Conservation (phyloP, 352 stramenopile species). For the Globisporangium nunn region DNA sequence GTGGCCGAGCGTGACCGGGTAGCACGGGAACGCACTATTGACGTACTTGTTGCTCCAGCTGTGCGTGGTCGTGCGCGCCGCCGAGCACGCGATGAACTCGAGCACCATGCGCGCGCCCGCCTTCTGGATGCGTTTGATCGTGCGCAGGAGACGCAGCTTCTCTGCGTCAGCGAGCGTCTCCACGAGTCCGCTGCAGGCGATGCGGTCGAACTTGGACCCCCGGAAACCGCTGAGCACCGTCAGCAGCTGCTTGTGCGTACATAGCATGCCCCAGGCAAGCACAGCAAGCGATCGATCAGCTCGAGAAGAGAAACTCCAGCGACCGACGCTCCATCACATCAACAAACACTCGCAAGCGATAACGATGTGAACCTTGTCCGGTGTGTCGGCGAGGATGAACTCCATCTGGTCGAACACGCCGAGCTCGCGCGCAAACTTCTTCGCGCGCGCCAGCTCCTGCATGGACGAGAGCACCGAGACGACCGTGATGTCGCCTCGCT, state of each 20-base stretch:
- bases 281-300: neutral
- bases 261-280: neutral
- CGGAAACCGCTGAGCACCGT: slow-evolving; percentile 47
- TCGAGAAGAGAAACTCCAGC: neutral
- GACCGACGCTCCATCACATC: neutral
- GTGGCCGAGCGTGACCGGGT: slow-evolving; percentile 41
- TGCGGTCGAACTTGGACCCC: slow-evolving; percentile 59
- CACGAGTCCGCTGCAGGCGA: slow-evolving; percentile 47
- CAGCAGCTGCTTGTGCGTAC: slow-evolving; percentile 23
- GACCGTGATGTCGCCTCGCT: slow-evolving; percentile 32
- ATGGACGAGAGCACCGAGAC: slow-evolving; percentile 52
- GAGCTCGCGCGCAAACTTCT: slow-evolving; percentile 52
- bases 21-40: slow-evolving; percentile 50
- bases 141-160: slow-evolving; percentile 46
- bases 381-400: slow-evolving; percentile 60
- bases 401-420: slow-evolving; percentile 56
- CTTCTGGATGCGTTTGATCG: slow-evolving; percentile 55
- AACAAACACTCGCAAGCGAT: neutral
- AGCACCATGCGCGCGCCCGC: slow-evolving; percentile 45
- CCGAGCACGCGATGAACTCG: slow-evolving; percentile 61
- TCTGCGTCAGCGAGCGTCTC: slow-evolving; percentile 42
- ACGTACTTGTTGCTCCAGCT: slow-evolving; percentile 85
- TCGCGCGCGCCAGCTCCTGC: slow-evolving; percentile 50
- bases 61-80: slow-evolving; percentile 59
- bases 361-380: slow-evolving; percentile 29